phyloP scores from a whole-genome alignment of 2,329 filamentous ascomycete genomes.

The Cladosporium oxysporum region DNA sequence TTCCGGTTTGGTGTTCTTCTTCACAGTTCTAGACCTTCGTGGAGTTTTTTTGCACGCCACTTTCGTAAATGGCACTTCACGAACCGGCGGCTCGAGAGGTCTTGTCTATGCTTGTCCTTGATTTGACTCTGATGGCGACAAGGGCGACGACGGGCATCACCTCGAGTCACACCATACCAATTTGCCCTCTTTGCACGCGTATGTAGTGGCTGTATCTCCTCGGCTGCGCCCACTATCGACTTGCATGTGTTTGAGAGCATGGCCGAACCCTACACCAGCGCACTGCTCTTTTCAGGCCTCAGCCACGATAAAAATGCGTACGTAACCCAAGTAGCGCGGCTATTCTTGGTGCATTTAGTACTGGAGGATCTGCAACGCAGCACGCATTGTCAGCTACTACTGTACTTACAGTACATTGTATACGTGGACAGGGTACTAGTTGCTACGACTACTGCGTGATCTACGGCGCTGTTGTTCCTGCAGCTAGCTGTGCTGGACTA shows the following conservation, averaged over 20 bases:
- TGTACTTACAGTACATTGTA: not conserved
- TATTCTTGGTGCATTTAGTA: not conserved
- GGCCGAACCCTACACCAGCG: not conserved
- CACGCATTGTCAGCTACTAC: not conserved
- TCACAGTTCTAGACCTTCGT: not conserved
- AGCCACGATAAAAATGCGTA: not conserved
- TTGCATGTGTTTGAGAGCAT: not conserved
- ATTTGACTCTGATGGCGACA: not conserved
- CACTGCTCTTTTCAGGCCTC: not conserved
- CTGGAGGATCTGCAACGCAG: not conserved
- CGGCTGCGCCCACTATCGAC: not conserved
- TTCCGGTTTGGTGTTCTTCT: not conserved
- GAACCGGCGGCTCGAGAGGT: not conserved
- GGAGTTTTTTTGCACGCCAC: not conserved
- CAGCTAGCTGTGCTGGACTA: not conserved
- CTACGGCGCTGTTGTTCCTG: not conserved
- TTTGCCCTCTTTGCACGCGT: not conserved
- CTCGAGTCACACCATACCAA: not conserved
- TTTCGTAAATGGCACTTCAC: not conserved
- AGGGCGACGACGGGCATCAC: not conserved
- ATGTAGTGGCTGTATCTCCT: not conserved
- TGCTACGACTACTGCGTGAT: not conserved
- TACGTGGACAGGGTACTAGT: not conserved
- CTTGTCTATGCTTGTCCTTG: not conserved
- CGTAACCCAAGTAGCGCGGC: not conserved